Percentiles rank a stretch among this genome's conserved stretches.
Evolutionary conservation across 2,329 filamentous ascomycete genomes (phyloP).

Genomic region (Neonectria hederae): DNA sequence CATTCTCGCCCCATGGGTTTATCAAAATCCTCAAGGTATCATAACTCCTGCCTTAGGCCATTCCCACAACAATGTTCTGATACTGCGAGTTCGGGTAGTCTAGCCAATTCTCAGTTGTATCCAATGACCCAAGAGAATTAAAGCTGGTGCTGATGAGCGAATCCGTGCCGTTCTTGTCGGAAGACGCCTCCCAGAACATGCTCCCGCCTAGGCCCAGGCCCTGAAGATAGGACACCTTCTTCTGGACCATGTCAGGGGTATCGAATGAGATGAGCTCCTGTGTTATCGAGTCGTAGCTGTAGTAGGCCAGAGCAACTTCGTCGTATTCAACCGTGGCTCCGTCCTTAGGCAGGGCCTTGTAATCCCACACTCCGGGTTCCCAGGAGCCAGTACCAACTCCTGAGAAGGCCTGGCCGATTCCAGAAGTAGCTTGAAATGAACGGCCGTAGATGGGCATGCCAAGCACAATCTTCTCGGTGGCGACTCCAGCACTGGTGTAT

Average conservation of each 20-base stretch:
- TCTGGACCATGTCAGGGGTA: conserved; percentile 65
- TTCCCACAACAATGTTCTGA: conserved; percentile 56
- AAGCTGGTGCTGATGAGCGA: conserved; percentile 67
- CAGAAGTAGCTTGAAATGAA: conserved; percentile 57
- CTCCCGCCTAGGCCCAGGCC: conserved; percentile 72
- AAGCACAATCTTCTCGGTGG: conserved; percentile 73
- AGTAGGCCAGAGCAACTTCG: conserved; percentile 67
- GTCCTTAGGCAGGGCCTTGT: conserved; percentile 75
- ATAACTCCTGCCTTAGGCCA: neutral
- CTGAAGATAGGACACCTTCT: conserved; percentile 74
- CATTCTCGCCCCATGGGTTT: neutral
- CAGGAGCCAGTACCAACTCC: conserved; percentile 75
- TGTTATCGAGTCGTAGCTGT: conserved; percentile 70
- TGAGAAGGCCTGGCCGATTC: conserved; percentile 69
- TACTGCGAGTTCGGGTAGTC: conserved; percentile 64
- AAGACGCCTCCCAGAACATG: conserved; percentile 88
- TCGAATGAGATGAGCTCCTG: conserved; percentile 78
- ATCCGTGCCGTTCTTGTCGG: conserved; percentile 66
- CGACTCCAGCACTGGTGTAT: conserved; percentile 72
- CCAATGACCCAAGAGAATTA: conserved; percentile 53
- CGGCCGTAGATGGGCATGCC: conserved; percentile 73
- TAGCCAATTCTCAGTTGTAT: conserved; percentile 59
- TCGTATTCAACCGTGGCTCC: conserved; percentile 70
- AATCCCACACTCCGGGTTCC: conserved; percentile 83
- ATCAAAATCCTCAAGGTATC: neutral